Base-by-base conservation (phyloP, 202 grass and related monocot genomes). In the Saccharum hybrid region DNA sequence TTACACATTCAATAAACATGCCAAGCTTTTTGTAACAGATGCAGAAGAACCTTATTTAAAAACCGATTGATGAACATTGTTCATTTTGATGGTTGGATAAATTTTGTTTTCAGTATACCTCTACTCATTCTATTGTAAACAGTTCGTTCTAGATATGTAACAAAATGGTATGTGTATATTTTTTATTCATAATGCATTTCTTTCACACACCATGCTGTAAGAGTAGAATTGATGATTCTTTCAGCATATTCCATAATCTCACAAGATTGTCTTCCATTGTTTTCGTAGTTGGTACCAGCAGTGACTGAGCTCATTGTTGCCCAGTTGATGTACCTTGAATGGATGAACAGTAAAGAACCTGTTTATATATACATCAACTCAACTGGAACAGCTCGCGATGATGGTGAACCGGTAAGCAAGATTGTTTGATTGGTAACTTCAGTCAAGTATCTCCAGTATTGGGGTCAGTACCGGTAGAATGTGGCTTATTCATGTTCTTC, bases 311-410 rank as follows among this genome's bases (percentile, higher is more conserved):
- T 93, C 48, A 46, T 98, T 13, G 85, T 98, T 88, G 87, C 87
- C 16, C 80, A 94, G 68, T 81, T 98, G 82, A 87, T 98, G 82
- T 98, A 96, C 89, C 89, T 98, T 87, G 93, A 98, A 74, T 94
- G 87, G 87, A 90, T 94, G 89, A 90, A 96, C 74, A 89, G 77
- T 82, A 89, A 90, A 66, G 86, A 96, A n/a, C 89, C 96, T 61
- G 92, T 95, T 84, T 98, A 96, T 77, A 76, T 98, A 81, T 92
- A 98, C 77, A 94, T 98, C 78, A 89, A 88, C 82, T 98, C 96
- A 79, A 93, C 87, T 68, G 93, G 96, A 87, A 98, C 96, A 60
- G 87, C 85, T 40, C 85, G 83, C 37, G 93, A 98, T 94, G 91
- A 98, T 79, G 85, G 91, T 79, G 91, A 98, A 92, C 90, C 96